Conservation (phyloP, 768 basidiomycete genomes). For the Boletus coccyginus region DNA sequence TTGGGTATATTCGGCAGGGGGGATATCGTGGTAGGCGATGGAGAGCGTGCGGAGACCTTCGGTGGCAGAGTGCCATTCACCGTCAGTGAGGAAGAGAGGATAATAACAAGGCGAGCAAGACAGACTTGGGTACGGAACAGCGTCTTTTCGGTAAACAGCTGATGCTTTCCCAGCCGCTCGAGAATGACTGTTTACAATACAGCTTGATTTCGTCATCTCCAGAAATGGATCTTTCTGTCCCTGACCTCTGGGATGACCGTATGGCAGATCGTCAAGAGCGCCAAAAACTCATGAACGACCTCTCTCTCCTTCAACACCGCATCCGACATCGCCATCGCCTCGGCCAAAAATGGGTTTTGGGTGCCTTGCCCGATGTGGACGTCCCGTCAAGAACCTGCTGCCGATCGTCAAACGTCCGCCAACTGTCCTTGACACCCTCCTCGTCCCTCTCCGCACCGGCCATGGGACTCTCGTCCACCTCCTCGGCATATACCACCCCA, state of each 20-base stretch:
- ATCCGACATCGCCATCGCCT: constrained; percentile 19
- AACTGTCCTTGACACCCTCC: constrained; percentile 48
- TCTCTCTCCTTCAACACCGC: constrained; percentile 39
- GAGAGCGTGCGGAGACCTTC: constrained; percentile 97
- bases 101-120: neutral
- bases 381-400: too few species aligned
- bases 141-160: constrained; percentile 83
- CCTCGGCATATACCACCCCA: constrained; percentile 90
- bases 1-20: too few species aligned
- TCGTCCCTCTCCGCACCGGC: constrained; percentile 48
- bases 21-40: too few species aligned
- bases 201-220: constrained; percentile 94
- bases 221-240: constrained; percentile 87
- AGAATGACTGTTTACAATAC: constrained; percentile 95
- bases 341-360: constrained; percentile 64
- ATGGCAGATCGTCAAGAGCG: constrained; percentile 91
- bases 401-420: constrained; percentile 81
- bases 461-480: constrained; percentile 81
- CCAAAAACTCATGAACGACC: constrained; percentile 68
- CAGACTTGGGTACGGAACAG: constrained; percentile 84
- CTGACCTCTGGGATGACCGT: constrained; percentile 95
- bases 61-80: constrained; percentile 83
- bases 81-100: neutral
- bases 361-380: constrained; percentile 18
- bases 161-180: constrained; percentile 82